A percentile compares a stretch with the other conserved stretches of the same genome.
Conservation (phyloP, 257 asterid genomes). For the Schizonepeta tenuifolia region DNA sequence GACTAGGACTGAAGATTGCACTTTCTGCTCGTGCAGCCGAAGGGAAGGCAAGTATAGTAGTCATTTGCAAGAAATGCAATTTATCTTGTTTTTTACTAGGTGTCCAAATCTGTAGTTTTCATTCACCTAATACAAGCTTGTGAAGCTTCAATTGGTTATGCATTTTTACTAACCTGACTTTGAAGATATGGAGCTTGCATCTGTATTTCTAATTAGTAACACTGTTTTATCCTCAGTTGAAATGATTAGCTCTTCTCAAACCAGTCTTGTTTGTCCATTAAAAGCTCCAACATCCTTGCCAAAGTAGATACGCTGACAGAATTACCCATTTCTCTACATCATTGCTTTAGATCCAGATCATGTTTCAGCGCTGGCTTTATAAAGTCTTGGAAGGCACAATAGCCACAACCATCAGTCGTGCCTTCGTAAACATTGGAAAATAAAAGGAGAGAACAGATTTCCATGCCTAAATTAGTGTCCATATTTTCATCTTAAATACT, state of each 20-base stretch:
- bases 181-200: conserved; percentile 6
- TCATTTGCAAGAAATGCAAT: conserved; percentile 13
- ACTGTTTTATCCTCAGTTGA: neutral
- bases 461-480: neutral
- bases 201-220: neutral
- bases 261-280: neutral
- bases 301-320: neutral
- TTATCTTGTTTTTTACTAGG: conserved; percentile 4
- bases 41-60: conserved; percentile 78
- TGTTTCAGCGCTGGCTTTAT: neutral
- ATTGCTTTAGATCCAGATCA: conserved; percentile 8
- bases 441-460: neutral
- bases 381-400: conserved; percentile 1
- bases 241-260: neutral
- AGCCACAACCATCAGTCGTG: conserved; percentile 5
- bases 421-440: neutral
- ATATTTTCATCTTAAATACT: neutral
- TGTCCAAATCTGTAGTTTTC: neutral
- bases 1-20: conserved; percentile 91
- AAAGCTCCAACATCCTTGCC: conserved; percentile 3
- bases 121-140: neutral
- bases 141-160: neutral
- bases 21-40: conserved; percentile 93
- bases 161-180: neutral
- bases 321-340: neutral